Evolutionary conservation across 1,284 basidiomycete species (phyloP), one percentile per base, ranked within the genome.

Genomic region (Coniophora puteana): DNA sequence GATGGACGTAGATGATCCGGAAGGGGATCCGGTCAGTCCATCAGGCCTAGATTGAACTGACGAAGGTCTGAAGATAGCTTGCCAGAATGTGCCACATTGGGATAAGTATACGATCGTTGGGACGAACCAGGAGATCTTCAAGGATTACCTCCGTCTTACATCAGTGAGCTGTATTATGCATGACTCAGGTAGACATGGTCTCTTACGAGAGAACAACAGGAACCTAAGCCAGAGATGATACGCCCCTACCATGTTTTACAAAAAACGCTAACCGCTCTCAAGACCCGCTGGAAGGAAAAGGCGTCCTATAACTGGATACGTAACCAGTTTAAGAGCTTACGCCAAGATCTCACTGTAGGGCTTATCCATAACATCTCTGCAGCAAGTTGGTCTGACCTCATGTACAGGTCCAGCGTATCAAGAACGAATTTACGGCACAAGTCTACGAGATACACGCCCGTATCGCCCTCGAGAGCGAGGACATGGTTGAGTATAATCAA

Each of bases 391-490:
- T 49, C 41, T 51, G 26, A 28, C 40, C 21, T 31, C 46, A 45
- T 40, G 44, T 34, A n/a, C 54, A 96, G 93, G 94, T 99, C n/a
- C 96, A 99, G 72, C 83, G 95, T 25, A 97, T 99, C 61, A 97
- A 97, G 72, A 99, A 97, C 55, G 91, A 96, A 41, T 98, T 99
- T 57, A 98, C 96, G 1, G 93, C 95, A 25, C 80, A 87, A 63
- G 95, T 98, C 10, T 99, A 99, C 61, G 96, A 99, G 64, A 96
- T 94, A 34, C 96, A 99, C 66, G 96, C 93, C 18, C 83, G 96
- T 21, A 96, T 99, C 70, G 96, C 96, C 31, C 69, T 97, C 20
- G 93, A 96, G 74, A 89, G 85, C 53, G 92, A 79, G 58, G 96
- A 99, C 61, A 87, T 99, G 73, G 93, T 96, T 54, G 96, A 99